Conservation (phyloP, 2,329 filamentous ascomycete genomes). For the Talaromyces sp. region DNA sequence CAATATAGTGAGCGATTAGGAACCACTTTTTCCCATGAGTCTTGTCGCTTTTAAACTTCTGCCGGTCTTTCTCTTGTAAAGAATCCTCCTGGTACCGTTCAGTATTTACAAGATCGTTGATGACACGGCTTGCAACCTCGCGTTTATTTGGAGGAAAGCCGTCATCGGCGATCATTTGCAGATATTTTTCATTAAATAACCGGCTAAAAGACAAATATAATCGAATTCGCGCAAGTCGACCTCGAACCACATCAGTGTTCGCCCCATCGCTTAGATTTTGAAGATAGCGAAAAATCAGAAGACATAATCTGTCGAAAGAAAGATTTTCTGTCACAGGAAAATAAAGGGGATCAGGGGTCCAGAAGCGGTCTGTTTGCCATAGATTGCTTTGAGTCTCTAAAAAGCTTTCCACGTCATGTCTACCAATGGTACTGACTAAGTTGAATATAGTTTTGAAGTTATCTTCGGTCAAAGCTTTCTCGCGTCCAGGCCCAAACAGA, state of each 20-base stretch:
- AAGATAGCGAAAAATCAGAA: neutral
- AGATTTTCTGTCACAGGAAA: neutral
- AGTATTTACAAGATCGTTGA: neutral
- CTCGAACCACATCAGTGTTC: neutral
- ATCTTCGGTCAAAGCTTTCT: neutral
- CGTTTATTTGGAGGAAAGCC: neutral
- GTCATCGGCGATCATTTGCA: neutral
- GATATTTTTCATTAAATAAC: neutral
- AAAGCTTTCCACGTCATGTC: neutral
- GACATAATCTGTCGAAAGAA: neutral
- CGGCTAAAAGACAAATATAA: neutral
- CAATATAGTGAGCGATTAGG: neutral
- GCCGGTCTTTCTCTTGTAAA: neutral
- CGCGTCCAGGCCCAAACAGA: neutral
- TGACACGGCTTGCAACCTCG: neutral
- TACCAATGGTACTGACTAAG: neutral
- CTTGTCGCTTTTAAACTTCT: neutral
- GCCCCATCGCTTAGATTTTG: neutral
- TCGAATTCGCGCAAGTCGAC: neutral
- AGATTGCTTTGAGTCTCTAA: neutral
- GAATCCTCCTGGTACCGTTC: neutral
- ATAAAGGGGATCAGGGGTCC: neutral
- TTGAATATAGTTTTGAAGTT: neutral
- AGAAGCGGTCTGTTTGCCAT: neutral
- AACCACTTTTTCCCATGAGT: neutral